Percentiles rank a stretch among this genome's conserved stretches.
Conservation (phyloP, 2,329 filamentous ascomycete genomes). For the Trichoderma sp. region DNA sequence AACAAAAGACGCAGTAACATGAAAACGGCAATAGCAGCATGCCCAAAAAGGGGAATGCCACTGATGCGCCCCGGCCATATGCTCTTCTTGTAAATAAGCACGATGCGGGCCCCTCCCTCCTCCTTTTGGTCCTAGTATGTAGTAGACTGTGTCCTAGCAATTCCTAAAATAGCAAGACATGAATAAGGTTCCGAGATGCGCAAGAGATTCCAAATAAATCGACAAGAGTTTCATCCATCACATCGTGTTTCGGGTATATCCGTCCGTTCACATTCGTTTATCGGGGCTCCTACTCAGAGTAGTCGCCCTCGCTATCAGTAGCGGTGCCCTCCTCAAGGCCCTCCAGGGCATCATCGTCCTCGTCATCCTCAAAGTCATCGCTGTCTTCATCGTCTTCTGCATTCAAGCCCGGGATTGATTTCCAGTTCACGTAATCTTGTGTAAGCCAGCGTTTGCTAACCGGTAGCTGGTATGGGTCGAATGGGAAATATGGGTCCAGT, state of each 20-base stretch:
- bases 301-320: constrained; percentile 51
- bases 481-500: constrained; percentile 93
- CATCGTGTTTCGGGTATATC: not conserved
- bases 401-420: constrained; percentile 69
- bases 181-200: not conserved
- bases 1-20: not conserved
- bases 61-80: not conserved
- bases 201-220: constrained; percentile 8
- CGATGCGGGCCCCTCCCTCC: not conserved
- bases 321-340: constrained; percentile 56
- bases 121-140: not conserved
- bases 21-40: not conserved
- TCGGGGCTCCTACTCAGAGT: constrained; percentile 30
- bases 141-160: not conserved
- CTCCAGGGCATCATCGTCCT: constrained; percentile 51
- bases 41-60: not conserved
- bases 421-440: constrained; percentile 80
- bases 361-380: constrained; percentile 54
- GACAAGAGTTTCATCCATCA: not conserved
- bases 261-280: constrained; percentile 6
- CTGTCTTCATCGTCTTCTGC: constrained; percentile 58
- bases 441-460: constrained; percentile 86
- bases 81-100: not conserved
- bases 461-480: constrained; percentile 92
- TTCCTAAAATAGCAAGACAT: not conserved